phyloP scores from a whole-genome alignment of 495 filamentous ascomycete genomes.

The Talaromyces proteolyticus region DNA sequence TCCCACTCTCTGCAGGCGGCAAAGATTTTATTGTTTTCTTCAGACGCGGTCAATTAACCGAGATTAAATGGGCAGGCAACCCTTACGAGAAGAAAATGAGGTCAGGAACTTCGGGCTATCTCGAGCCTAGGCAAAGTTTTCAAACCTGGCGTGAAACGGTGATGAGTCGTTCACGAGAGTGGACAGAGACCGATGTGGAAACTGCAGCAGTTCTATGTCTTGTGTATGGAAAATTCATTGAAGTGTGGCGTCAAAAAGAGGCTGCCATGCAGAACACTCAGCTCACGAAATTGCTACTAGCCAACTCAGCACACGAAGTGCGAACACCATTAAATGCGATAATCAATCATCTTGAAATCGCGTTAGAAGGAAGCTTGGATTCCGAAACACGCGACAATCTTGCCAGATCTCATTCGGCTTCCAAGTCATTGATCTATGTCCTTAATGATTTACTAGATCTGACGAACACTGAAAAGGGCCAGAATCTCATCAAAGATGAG shows the following conservation, averaged over 20 bases:
- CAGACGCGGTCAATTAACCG: conserved; percentile 66
- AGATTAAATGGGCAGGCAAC: conserved; percentile 92
- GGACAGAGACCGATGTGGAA: conserved; percentile 66
- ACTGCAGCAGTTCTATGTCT: conserved; percentile 85
- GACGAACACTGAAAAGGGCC: conserved; percentile 82
- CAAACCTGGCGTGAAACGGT: conserved; percentile 71
- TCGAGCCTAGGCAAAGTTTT: conserved; percentile 75
- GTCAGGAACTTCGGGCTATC: conserved; percentile 60
- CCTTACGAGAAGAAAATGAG: conserved; percentile 76
- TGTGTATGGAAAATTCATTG: conserved; percentile 87
- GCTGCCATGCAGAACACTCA: conserved; percentile 76
- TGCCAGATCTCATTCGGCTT: conserved; percentile 86
- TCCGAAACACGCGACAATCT: conserved; percentile 83
- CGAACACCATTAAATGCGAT: conserved; percentile 93
- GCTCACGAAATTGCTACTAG: conserved; percentile 72
- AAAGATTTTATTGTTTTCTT: conserved; percentile 91
- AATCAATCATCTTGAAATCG: conserved; percentile 94
- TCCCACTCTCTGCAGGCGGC: conserved; percentile 73
- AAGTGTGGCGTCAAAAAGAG: conserved; percentile 92
- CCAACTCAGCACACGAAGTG: conserved; percentile 93
- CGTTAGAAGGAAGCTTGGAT: conserved; percentile 78
- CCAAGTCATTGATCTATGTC: conserved; percentile 89
- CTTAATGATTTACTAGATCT: conserved; percentile 94
- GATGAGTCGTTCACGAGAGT: conserved; percentile 68
- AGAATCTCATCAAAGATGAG: conserved; percentile 75